Base-by-base conservation (phyloP, 2,329 filamentous ascomycete species). In the Aureobasidium sp. region DNA sequence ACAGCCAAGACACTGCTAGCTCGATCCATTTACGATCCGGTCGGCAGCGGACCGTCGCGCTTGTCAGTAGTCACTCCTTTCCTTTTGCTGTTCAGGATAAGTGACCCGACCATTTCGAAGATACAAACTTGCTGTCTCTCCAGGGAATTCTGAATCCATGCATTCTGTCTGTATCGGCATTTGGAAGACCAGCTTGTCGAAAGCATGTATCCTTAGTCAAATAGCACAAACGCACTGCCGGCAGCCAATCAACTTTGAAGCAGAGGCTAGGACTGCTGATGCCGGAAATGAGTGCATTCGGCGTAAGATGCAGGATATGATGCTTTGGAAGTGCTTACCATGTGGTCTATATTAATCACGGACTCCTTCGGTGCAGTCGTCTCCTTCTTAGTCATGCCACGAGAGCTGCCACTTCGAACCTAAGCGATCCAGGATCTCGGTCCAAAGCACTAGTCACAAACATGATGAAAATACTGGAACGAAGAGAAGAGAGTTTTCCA, bases 271-370 rank as follows among this genome's bases (percentile, higher is more conserved):
- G 4, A 29, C 13, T 57, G 27, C 39, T 46, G 39, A 15, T 57
- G 46, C 36, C 53, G 39, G 39, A 20, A 20, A 20, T 29, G 43
- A 46, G 17, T 46, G 53, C 53, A 56, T 27, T 37, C 17, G 34
- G 1, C 7, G 26, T 20, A 2, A 17, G 15, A 34, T 46, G 41
- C 27, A 17, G 26, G 26, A 24, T 4, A 9, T 10, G 17, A 36
- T 46, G 26, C 10, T 57, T 44, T 57, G 53, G 53, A 46, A 57
- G 39, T 43, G 51, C 20, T 34, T 57, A 17, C 27, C 53, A 57
- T 46, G 53, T 57, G 53, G 26, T 13, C 24, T 46, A 46, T 34
- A 57, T 46, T 57, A 17, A 46, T 41, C 26, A 43, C 51, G 51
- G 37, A 41, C 10, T 29, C 37, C 20, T 43, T 46, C 41, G 53